phyloP scores from a whole-genome alignment of 164 flowering plant genomes.

The Euptelea pleiosperma region DNA sequence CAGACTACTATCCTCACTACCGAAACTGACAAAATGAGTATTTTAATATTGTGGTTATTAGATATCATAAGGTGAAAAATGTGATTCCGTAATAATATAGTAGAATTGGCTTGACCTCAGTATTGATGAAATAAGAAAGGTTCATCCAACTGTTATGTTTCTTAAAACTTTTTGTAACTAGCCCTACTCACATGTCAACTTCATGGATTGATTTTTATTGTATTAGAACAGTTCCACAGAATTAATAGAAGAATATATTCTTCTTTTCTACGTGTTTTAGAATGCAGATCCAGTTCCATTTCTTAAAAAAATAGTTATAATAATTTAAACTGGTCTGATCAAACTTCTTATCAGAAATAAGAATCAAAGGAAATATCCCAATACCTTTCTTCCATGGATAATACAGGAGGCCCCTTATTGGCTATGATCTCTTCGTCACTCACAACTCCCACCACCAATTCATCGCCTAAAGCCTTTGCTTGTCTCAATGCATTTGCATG shows the following conservation, averaged over 20 bases:
- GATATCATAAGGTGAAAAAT: not conserved
- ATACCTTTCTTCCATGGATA: slow-evolving; percentile 87
- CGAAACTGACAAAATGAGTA: no score
- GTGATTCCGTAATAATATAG: not conserved
- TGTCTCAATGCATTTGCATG: slow-evolving; percentile 91
- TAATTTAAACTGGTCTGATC: not conserved
- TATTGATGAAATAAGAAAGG: no score
- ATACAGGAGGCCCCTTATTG: slow-evolving; percentile 86
- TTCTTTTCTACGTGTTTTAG: no score
- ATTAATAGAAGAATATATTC: no score
- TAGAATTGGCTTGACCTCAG: not conserved
- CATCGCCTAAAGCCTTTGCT: slow-evolving; percentile 84
- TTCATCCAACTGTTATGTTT: not conserved
- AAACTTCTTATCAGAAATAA: not conserved
- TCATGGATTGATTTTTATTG: no score
- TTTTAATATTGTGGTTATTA: not conserved
- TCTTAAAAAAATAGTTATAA: not conserved
- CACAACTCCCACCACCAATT: slow-evolving; percentile 81
- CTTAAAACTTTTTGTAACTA: no score
- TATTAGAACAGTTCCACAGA: no score
- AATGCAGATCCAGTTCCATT: not conserved
- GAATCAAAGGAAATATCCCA: not conserved
- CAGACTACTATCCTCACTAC: not conserved
- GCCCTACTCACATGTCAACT: no score
- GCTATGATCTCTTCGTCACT: slow-evolving; percentile 84